phyloP scores from a whole-genome alignment of 371 early-diverging fungal species.

The Coemansia sp. region DNA sequence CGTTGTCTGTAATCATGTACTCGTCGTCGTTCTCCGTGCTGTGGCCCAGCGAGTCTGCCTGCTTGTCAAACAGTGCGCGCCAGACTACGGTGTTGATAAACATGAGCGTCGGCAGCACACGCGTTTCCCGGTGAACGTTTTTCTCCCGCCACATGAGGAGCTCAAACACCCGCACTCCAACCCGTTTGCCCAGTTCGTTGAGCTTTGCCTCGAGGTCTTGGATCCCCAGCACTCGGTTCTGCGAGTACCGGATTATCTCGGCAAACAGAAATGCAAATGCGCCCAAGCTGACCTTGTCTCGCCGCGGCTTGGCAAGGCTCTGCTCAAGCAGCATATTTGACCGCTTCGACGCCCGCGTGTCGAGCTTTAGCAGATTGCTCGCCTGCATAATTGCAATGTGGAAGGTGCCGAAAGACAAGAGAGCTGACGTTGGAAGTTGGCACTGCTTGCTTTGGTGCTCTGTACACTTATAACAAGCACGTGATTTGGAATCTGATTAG shows the following conservation, averaged over 20 bases:
- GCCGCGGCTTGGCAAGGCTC: conserved; percentile 24
- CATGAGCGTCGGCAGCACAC: conserved; percentile 79
- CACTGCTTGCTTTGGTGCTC: no score
- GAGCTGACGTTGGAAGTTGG: background rate
- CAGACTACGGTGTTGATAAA: conserved; percentile 92
- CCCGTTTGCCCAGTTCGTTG: conserved; percentile 89
- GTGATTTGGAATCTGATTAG: no score
- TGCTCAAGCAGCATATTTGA: conserved; percentile 41
- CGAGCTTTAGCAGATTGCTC: conserved; percentile 26
- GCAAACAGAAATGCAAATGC: conserved; percentile 90
- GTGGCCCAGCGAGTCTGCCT: conserved; percentile 91
- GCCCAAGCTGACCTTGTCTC: conserved; percentile 66
- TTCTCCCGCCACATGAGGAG: conserved; percentile 85
- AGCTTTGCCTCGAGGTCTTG: conserved; percentile 94
- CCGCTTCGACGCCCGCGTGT: conserved; percentile 39
- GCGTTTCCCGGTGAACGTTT: conserved; percentile 81
- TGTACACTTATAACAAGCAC: no score
- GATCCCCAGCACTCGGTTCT: conserved; percentile 90
- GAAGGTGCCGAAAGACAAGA: background rate
- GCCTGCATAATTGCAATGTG: conserved; percentile 3
- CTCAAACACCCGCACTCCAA: conserved; percentile 85
- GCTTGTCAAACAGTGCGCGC: conserved; percentile 91
- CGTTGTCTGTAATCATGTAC: conserved; percentile 98
- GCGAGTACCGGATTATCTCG: conserved; percentile 94
- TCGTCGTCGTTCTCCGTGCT: conserved; percentile 94